phyloP scores from a whole-genome alignment of 371 early-diverging fungal genomes.

The Dinochytrium kinnereticum region DNA sequence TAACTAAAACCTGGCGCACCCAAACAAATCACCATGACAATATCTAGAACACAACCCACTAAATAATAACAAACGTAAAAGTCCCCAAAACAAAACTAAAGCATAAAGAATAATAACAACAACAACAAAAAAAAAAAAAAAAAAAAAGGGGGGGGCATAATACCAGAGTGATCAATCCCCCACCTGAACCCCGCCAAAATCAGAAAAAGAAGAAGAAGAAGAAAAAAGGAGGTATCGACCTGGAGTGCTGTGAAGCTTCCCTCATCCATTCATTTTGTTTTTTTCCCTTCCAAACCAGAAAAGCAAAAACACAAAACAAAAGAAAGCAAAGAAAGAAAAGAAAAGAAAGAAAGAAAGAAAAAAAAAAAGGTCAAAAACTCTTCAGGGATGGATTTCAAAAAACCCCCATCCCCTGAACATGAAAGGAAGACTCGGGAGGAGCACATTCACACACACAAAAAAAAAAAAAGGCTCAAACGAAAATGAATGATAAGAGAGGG shows the following conservation, averaged over 20 bases:
- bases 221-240: neutral
- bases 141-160: too few species aligned
- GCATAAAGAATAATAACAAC: too few species aligned
- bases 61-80: too few species aligned
- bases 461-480: neutral
- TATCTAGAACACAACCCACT: too few species aligned
- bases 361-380: neutral
- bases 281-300: neutral
- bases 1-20: too few species aligned
- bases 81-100: too few species aligned
- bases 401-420: too few species aligned
- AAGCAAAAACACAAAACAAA: neutral
- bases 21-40: too few species aligned
- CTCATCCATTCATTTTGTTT: neutral
- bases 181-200: neutral
- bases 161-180: too few species aligned
- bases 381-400: too few species aligned
- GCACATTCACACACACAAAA: neutral
- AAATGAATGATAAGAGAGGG: neutral
- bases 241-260: conserved; percentile 21
- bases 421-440: neutral
- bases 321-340: neutral
- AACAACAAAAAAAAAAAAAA: too few species aligned
- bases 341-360: neutral
- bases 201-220: neutral